Evolutionary conservation across 148 eudicot genomes (phyloP), one percentile per base, ranked within the genome.

Genomic region (Rhododendron ovatum): DNA sequence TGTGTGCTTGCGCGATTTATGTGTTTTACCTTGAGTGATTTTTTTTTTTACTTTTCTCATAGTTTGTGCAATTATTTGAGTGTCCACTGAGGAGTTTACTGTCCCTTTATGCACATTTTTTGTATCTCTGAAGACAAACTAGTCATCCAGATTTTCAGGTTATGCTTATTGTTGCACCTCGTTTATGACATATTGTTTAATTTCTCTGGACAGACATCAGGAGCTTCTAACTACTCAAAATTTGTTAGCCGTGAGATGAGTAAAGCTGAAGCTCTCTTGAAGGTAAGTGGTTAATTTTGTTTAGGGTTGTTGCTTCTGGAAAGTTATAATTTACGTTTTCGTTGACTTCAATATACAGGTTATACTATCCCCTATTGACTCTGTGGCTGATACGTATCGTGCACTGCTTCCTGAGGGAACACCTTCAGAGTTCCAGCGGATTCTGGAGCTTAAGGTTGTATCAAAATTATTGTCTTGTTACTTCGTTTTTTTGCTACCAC

Each of bases 371-470:
- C 98, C 99, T 33, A 84, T 96, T 87, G 99, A 96, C 82, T 95
- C 99, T 51, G 99, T 96, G 65, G 99, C 99, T 17, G 99, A 95
- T 89, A 95, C 99, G 39, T 96, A 93, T 85, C 93, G 99, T 85
- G 99, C 99, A 79, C 87, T 96, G 83, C 91, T 96, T 87, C 99
- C 99, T 73, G 99, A 96, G 92, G 99, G 99, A 82, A 93, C 98
- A 45, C 92, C 98, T 88, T 88, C 88, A 39, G 99, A 96, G 89
- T 96, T 96, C 88, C 98, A 94, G 89, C 87, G 99, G 84, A 93
- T 96, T 84, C 90, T 96, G 86, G 99, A 96, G 90, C 98, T 96
- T 73, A 96, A 96, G 99, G 99, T 93, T 11, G 28, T 67, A 65
- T 14, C 48, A 35, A 84, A 33, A 50, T 51, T 47, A 74, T 67